phyloP scores from a whole-genome alignment of 2,329 filamentous ascomycete species.

The Claviceps fusiformis region DNA sequence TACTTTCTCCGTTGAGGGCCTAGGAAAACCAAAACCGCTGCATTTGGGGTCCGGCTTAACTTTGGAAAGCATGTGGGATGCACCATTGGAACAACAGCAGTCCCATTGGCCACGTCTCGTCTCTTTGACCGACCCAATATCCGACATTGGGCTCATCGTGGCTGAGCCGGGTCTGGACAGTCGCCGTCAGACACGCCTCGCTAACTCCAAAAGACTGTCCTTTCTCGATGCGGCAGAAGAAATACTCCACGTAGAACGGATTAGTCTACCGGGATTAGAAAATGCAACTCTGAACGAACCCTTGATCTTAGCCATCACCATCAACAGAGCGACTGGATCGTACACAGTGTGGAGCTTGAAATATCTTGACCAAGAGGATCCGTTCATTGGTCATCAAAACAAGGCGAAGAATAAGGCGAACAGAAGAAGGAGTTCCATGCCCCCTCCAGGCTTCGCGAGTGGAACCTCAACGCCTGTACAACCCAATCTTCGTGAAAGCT shows the following conservation, averaged over 20 bases:
- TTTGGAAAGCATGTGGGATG: conserved; percentile 44
- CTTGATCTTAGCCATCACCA: conserved; percentile 65
- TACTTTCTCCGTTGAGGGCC: conserved; percentile 42
- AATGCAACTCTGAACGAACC: conserved; percentile 26
- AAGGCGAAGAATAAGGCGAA: conserved; percentile 31
- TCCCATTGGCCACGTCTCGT: conserved; percentile 63
- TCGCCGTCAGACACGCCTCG: conserved; percentile 16
- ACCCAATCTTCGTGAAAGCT: conserved; percentile 60
- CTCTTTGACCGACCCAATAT: conserved; percentile 70
- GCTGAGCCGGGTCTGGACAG: conserved; percentile 34
- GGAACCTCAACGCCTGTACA: conserved; percentile 67
- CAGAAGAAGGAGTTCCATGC: conserved; percentile 49
- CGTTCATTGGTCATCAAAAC: conserved; percentile 32
- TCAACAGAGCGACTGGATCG: conserved; percentile 60
- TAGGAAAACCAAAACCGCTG: conserved; percentile 40
- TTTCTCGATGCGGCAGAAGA: conserved; percentile 68
- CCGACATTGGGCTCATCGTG: conserved; percentile 75
- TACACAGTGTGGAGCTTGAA: conserved; percentile 78
- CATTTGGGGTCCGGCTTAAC: conserved; percentile 39
- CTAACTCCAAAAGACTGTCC: conserved; percentile 26
- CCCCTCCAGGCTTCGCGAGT: conserved; percentile 54
- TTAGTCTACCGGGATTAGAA: conserved; percentile 38
- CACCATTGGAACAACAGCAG: conserved; percentile 36
- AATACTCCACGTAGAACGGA: conserved; percentile 66
- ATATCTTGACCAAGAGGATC: conserved; percentile 58